Conservation (phyloP, 495 filamentous ascomycete genomes). For the Oidiodendron maius region DNA sequence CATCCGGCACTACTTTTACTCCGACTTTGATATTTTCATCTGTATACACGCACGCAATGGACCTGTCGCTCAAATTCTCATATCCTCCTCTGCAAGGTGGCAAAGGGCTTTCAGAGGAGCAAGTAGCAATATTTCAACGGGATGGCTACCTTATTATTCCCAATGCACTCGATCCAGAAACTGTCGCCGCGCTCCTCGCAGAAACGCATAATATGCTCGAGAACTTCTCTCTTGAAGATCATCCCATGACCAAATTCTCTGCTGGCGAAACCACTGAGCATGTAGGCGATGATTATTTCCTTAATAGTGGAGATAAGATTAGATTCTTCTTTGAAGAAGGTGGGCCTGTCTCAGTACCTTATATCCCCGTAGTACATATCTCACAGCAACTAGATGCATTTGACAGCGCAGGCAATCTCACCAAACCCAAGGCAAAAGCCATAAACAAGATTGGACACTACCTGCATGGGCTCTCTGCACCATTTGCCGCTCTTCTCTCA, state of each 20-base stretch:
- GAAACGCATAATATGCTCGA: slow-evolving; percentile 72
- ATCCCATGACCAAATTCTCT: slow-evolving; percentile 90
- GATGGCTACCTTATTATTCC: slow-evolving; percentile 92
- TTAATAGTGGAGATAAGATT: slow-evolving; percentile 80
- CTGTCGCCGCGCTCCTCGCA: slow-evolving; percentile 59
- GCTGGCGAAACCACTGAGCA: slow-evolving; percentile 71
- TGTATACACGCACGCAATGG: slow-evolving; percentile 10
- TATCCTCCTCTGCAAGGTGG: neutral
- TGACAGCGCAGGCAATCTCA: slow-evolving; percentile 48
- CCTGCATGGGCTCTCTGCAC: slow-evolving; percentile 67
- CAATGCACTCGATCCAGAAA: slow-evolving; percentile 58
- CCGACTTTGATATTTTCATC: slow-evolving; percentile 4
- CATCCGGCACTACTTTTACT: too few species aligned
- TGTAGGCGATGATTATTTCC: slow-evolving; percentile 94
- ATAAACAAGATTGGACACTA: slow-evolving; percentile 98
- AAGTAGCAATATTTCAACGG: slow-evolving; percentile 64
- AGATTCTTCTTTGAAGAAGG: slow-evolving; percentile 96
- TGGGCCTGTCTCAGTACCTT: slow-evolving; percentile 18
- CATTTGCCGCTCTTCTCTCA: slow-evolving; percentile 59
- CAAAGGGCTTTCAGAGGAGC: slow-evolving; percentile 54
- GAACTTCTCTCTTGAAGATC: slow-evolving; percentile 65
- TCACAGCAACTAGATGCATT: slow-evolving; percentile 51
- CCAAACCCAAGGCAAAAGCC: slow-evolving; percentile 70
- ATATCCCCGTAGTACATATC: neutral
- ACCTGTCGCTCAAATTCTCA: slow-evolving; percentile 16